Conservation (phyloP, 441 rosid species). For the Hura crepitans region DNA sequence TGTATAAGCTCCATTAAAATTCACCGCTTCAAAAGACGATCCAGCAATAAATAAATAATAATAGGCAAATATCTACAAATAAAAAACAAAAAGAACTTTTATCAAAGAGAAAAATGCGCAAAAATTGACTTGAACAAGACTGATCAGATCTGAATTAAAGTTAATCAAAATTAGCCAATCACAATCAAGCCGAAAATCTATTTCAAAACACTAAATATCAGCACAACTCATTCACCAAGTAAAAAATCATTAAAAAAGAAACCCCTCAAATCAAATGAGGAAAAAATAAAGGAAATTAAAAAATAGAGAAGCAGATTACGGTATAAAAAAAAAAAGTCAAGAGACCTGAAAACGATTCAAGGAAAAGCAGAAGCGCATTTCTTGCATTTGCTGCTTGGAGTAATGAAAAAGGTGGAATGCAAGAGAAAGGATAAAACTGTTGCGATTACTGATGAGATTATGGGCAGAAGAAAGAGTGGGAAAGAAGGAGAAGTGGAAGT, state of each 20-base stretch:
- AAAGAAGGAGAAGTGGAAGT: too few species aligned
- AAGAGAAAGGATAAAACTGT: not conserved
- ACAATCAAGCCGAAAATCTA: not conserved
- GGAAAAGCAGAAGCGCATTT: conserved; percentile 31
- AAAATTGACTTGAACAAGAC: conserved; percentile 3
- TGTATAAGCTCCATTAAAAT: conserved; percentile 3
- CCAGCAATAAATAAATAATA: not conserved
- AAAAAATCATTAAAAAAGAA: not conserved
- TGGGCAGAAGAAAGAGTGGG: too few species aligned
- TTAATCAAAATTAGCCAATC: not conserved
- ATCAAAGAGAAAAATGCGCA: not conserved
- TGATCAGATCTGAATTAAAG: conserved; percentile 45
- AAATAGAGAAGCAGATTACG: too few species aligned
- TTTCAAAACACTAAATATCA: conserved; percentile 5
- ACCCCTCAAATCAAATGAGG: too few species aligned
- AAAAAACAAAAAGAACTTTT: too few species aligned
- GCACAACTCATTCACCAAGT: not conserved
- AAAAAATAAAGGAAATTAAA: too few species aligned
- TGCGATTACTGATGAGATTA: too few species aligned
- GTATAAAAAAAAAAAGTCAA: too few species aligned
- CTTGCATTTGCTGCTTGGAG: conserved; percentile 20
- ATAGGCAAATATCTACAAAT: too few species aligned
- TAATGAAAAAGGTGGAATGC: not conserved
- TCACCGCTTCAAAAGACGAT: not conserved
- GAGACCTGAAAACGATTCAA: conserved; percentile 42